Evolutionary conservation across 208 protist genomes (phyloP), one percentile per base, ranked within the genome.

Genomic region (Trypanosoma mega): DNA sequence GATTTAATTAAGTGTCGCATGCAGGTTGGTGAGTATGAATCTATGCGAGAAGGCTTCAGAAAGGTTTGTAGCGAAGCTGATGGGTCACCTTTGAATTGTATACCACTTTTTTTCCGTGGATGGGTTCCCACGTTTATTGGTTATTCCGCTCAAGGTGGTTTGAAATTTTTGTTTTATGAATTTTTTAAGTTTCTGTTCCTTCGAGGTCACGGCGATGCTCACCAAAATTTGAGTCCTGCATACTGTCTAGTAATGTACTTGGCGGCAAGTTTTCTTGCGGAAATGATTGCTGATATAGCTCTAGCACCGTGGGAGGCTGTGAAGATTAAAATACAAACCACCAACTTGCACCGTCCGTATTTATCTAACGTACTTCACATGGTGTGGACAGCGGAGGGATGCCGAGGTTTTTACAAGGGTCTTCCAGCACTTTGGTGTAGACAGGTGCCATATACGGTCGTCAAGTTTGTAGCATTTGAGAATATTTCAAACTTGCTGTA

Each of bases 381-480:
- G 43, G 82, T 93, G 44, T 90, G 77, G 74, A 47, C 72, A 34
- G 48, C 50, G 21, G 83, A 83, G 31, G 82, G 82, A 2, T 72
- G 77, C 37, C 66, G 61, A 18, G 75, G 76, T 33, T 94, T 97
- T 71, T 98, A 94, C 66, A 85, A 78, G 23, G 82, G 80, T 24
- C 68, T 98, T 21, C 58, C 85, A 3, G 89, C 92, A 18, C 82
- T 98, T 30, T 98, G 94, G 94, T 69, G 57, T 36, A 68, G 94
- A 11, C 97, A 98, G 74, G 91, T 98, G 44, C 96, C 97, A 0
- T 97, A 94, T 76, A 98, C 95, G 5, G 90, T 98, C 78, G 79
- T 91, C 43, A 98, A 98, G 78, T 98, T 98, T 48, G 54, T 78
- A 37, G 75, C 66, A 44, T 94, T 94, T 50, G 87, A 94, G 65